These are phyloP conservation scores for Penicillium pulvis DNA, from an alignment of 495 filamentous ascomycete genomes.

Conservation along the genomic window DNA sequence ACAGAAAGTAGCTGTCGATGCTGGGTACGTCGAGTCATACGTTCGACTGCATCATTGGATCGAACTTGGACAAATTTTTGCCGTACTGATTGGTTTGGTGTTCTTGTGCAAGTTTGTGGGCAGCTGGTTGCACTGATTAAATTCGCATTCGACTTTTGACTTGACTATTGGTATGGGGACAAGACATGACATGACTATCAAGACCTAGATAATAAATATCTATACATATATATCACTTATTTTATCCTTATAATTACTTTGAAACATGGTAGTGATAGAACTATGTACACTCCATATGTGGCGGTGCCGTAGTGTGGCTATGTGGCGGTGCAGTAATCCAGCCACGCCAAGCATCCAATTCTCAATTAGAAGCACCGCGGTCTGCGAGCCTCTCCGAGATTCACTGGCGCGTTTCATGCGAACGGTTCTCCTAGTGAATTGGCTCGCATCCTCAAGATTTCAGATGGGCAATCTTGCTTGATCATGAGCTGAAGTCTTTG, in stretches of 20 bases:
- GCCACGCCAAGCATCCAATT: constrained; percentile 26
- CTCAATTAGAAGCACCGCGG: constrained; percentile 27
- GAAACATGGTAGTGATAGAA: neutral
- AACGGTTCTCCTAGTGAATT: constrained; percentile 9
- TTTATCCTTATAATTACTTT: neutral
- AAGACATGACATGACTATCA: constrained; percentile 8
- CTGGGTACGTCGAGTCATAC: constrained; percentile 61
- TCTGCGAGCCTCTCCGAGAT: constrained; percentile 19
- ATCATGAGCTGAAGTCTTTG: constrained; percentile 42
- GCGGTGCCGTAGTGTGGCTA: neutral
- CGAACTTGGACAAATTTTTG: constrained; percentile 61
- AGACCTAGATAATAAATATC: constrained; percentile 2
- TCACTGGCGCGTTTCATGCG: constrained; percentile 24
- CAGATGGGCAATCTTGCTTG: constrained; percentile 22
- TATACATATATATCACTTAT: constrained; percentile 1
- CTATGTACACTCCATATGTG: constrained; percentile 3
- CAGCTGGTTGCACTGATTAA: constrained; percentile 9
- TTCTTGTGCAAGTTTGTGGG: constrained; percentile 31
- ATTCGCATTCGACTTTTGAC: neutral
- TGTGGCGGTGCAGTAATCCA: constrained; percentile 27
- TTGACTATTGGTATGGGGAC: neutral
- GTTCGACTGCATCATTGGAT: constrained; percentile 53
- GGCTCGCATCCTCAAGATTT: neutral
- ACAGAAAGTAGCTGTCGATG: constrained; percentile 36
- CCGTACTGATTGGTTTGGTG: constrained; percentile 40